Evolutionary conservation across 2,329 filamentous ascomycete species (phyloP).

Genomic region (Sporothrix pallida): DNA sequence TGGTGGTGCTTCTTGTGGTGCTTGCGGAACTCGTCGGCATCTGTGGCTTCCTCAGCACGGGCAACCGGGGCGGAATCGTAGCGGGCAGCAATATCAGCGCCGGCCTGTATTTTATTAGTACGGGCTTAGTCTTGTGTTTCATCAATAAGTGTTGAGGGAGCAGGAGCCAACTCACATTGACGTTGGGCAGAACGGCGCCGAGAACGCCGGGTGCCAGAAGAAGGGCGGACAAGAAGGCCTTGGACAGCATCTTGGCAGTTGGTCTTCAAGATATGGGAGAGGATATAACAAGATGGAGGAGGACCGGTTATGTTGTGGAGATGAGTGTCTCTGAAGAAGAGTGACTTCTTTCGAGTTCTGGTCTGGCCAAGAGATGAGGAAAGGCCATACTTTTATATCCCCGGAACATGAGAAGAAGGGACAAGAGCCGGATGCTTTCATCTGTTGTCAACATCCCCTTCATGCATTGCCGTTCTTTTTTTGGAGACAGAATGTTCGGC

Average conservation of each 20-base stretch:
- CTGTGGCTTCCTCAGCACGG: slow-evolving; percentile 24
- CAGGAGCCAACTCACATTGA: background rate
- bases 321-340: slow-evolving; percentile 24
- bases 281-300: background rate
- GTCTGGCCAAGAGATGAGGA: background rate
- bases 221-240: slow-evolving; percentile 34
- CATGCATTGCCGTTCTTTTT: background rate
- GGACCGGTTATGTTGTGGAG: slow-evolving; percentile 6
- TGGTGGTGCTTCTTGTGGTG: slow-evolving; percentile 26
- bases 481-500: background rate
- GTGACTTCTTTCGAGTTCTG: slow-evolving; percentile 4
- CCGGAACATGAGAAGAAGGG: background rate
- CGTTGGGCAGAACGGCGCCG: slow-evolving; percentile 34
- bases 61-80: slow-evolving; percentile 4
- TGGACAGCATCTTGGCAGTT: slow-evolving; percentile 35
- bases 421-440: background rate
- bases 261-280: background rate
- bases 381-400: slow-evolving; percentile 16
- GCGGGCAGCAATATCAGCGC: background rate
- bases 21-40: slow-evolving; percentile 22
- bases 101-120: slow-evolving; percentile 1
- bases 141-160: background rate
- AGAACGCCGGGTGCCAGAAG: slow-evolving; percentile 37
- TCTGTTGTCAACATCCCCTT: background rate
- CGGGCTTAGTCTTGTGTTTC: background rate